These are phyloP conservation scores for Penicillium robsamsonii DNA, from an alignment of 495 filamentous ascomycete genomes.

Conservation along the genomic window DNA sequence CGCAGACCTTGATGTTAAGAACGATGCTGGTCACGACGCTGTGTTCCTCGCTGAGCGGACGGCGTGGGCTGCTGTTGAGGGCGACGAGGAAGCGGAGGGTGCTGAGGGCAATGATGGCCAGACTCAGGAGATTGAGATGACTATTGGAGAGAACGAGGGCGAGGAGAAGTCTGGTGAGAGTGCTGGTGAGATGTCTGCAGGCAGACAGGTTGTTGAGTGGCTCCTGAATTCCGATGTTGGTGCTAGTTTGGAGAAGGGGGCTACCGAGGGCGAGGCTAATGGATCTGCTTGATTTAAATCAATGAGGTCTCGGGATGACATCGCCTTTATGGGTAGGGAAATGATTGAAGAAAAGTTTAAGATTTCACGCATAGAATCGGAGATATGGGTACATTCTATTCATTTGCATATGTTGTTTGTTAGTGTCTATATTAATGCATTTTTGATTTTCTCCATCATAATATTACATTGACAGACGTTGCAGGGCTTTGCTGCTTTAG, in stretches of 20 bases:
- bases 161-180: constrained; percentile 14
- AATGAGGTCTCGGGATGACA: background rate
- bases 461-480: background rate
- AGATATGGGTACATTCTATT: constrained; percentile 2
- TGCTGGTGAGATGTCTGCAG: constrained; percentile 34
- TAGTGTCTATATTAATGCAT: constrained; percentile 16
- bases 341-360: constrained; percentile 16
- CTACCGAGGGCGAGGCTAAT: constrained; percentile 24
- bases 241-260: constrained; percentile 36
- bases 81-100: constrained; percentile 17
- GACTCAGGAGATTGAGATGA: constrained; percentile 32
- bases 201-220: constrained; percentile 49
- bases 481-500: constrained; percentile 8
- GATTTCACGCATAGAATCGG: constrained; percentile 1
- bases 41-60: constrained; percentile 79
- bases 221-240: constrained; percentile 42
- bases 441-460: constrained; percentile 11
- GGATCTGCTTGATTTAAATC: constrained; percentile 15
- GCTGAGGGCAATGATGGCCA: constrained; percentile 20
- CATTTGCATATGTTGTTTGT: constrained; percentile 13
- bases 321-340: background rate
- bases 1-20: constrained; percentile 70
- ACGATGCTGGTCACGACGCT: constrained; percentile 80
- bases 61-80: constrained; percentile 37
- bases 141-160: constrained; percentile 26